Evolutionary conservation across 345 rosid species (phyloP), one percentile per base, ranked within the genome.

Genomic region (Heritiera fomes): DNA sequence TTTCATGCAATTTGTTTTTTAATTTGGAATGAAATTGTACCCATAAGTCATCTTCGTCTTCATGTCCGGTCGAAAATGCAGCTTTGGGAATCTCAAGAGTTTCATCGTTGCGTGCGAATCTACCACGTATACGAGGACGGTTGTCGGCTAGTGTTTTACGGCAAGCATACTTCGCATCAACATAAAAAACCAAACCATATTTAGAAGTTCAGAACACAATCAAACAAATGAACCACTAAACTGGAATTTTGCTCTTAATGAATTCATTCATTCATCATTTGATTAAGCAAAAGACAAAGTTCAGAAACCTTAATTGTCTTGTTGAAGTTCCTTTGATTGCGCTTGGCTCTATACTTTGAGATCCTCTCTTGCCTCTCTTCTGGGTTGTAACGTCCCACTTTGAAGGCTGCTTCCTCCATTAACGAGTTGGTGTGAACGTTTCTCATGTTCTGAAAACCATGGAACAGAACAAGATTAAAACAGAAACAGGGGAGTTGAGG

Each of bases 71-170:
- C 7, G 89, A 87, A 60, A 81, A 82, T 75, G 91, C 78, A 68
- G 79, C 82, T 77, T 91, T 92, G 78, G 94, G 87, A 86, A 71
- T 83, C 78, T 94, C 92, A 55, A 80, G 81, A 10, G 78, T 60
- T 71, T 93, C 97, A 56, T 95, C 97, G 73, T 90, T 95, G 55
- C 98, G 94, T 34, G 98, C 98, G 81, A 95, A 95, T 80, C 98
- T 92, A 85, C 98, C 98, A 80, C 97, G 98, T 85, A 93, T 86
- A 23, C 98, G 90, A 0, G 94, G 95, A 59, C 98, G 82, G 80
- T 85, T 93, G 93, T 95, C 95, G 32, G 98, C 98, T 64, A 95
- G 89, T 49, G 96, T 91, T 90, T 95, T 93, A 34, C 98, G 90
- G 78, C 98, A 95, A 78, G 94, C 98, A 81, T 95, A 95, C 98